Evolutionary conservation across 148 eudicot species (phyloP).

Genomic region (Camellia granthamiana): DNA sequence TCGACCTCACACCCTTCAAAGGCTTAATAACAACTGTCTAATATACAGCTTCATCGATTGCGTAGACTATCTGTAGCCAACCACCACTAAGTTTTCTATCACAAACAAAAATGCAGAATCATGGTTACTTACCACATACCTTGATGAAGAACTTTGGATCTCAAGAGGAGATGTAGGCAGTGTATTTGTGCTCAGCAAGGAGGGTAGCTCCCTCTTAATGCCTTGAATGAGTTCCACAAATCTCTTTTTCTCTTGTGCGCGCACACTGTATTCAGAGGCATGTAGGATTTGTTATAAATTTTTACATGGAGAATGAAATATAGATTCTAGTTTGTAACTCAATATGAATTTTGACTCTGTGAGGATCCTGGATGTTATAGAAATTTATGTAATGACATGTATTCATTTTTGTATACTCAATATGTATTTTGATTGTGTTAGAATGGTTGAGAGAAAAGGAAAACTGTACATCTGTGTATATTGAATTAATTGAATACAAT

Average conservation of each 20-base stretch:
- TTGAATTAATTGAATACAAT: no score
- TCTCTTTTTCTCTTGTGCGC: neutral
- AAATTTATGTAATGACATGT: no score
- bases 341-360: no score
- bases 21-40: constrained; percentile 64
- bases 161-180: constrained; percentile 74
- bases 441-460: no score
- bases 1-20: constrained; percentile 76
- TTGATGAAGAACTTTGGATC: constrained; percentile 81
- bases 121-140: constrained; percentile 87
- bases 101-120: constrained; percentile 53
- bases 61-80: constrained; percentile 64
- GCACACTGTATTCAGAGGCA: no score
- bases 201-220: constrained; percentile 62
- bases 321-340: no score
- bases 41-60: constrained; percentile 84
- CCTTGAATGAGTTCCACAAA: constrained; percentile 15
- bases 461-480: no score
- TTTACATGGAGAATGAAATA: no score
- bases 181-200: constrained; percentile 77
- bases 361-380: no score
- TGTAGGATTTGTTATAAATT: neutral
- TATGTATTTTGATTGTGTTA: no score
- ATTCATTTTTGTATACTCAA: no score
- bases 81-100: constrained; percentile 78